phyloP scores from a whole-genome alignment of 441 rosid genomes.

The Gossypium davidsonii region DNA sequence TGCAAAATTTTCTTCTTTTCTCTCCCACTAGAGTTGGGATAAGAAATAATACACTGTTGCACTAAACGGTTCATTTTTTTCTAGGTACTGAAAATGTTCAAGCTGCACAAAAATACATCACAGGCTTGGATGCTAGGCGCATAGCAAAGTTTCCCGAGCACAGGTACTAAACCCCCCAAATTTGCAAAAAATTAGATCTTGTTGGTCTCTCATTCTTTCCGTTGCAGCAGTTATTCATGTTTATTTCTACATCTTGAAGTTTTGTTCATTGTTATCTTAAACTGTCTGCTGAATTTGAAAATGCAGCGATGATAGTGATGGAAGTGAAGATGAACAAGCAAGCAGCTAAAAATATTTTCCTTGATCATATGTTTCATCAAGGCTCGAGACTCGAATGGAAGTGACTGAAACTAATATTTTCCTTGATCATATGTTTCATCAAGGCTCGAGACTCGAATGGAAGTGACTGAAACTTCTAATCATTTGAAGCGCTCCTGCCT shows the following conservation, averaged over 20 bases:
- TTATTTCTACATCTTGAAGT: neutral
- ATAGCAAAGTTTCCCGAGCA: slow-evolving; percentile 69
- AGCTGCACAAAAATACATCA: slow-evolving; percentile 82
- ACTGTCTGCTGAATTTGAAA: slow-evolving; percentile 9
- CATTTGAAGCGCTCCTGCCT: neutral
- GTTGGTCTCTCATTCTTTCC: neutral
- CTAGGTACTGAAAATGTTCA: slow-evolving; percentile 77
- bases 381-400: neutral
- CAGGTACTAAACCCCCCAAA: slow-evolving; percentile 39
- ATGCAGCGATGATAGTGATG: slow-evolving; percentile 83
- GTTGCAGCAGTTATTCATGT: neutral
- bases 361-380: neutral
- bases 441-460: neutral
- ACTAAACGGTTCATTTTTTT: slow-evolving; percentile 7
- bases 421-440: neutral
- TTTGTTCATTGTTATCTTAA: neutral
- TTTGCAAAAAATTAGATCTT: neutral
- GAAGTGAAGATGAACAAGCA: slow-evolving; percentile 59
- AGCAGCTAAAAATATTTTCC: slow-evolving; percentile 34
- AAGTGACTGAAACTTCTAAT: neutral
- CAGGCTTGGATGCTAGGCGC: slow-evolving; percentile 95
- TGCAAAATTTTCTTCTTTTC: neutral
- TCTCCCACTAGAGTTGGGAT: neutral
- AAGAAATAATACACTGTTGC: neutral
- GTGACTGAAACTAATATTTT: neutral